Conservation (phyloP, 495 filamentous ascomycete genomes). For the Lindgomyces ingoldianus region DNA sequence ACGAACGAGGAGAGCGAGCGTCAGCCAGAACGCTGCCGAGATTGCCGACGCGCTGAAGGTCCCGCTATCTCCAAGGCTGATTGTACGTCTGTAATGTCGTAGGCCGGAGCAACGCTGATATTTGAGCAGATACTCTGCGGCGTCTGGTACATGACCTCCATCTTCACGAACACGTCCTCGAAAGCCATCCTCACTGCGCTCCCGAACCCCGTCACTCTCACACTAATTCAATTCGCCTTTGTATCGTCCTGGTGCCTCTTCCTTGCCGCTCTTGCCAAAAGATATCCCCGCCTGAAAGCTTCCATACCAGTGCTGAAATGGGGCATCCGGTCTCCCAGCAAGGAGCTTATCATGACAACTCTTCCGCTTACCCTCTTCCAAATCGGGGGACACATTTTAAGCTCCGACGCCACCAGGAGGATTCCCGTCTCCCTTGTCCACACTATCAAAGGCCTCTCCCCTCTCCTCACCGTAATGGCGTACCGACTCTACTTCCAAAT, state of each 20-base stretch:
- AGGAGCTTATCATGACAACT: constrained; percentile 82
- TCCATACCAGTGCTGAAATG: constrained; percentile 76
- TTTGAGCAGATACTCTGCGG: constrained; percentile 69
- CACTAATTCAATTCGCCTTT: constrained; percentile 91
- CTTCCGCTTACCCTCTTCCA: constrained; percentile 90
- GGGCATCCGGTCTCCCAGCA: constrained; percentile 76
- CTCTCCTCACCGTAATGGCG: constrained; percentile 90
- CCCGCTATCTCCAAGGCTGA: constrained; percentile 81
- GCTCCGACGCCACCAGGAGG: constrained; percentile 86
- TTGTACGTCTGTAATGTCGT: constrained; percentile 60
- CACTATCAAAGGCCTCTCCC: constrained; percentile 98
- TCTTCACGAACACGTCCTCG: constrained; percentile 94
- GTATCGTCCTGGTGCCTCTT: constrained; percentile 86
- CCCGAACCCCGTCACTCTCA: constrained; percentile 88
- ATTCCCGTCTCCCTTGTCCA: constrained; percentile 97
- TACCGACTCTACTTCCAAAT: constrained; percentile 88
- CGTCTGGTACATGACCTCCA: constrained; percentile 92
- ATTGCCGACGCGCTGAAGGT: constrained; percentile 87
- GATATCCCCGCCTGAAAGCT: constrained; percentile 66
- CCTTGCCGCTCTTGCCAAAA: constrained; percentile 68
- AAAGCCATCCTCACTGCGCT: constrained; percentile 96
- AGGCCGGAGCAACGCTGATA: constrained; percentile 10
- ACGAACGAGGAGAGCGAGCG: constrained; percentile 72
- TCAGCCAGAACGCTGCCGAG: constrained; percentile 90
- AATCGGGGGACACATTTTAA: constrained; percentile 88